Conservation (phyloP, 805 yeast species). For the Candida qinlingensis region DNA sequence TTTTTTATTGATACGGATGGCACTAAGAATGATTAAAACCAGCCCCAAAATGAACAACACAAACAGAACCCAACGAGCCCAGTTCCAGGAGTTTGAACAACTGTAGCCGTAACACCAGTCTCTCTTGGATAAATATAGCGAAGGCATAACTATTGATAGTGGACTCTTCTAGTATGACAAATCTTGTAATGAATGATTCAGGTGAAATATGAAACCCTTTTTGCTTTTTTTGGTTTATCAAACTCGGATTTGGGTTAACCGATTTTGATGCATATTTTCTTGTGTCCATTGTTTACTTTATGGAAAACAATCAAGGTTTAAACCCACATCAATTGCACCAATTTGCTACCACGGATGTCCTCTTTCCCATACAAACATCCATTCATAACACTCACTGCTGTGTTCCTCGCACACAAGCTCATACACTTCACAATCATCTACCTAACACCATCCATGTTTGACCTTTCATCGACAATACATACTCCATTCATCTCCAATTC, state of each 20-base stretch:
- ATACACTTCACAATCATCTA: background rate
- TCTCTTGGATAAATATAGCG: background rate
- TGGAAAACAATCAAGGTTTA: too few species aligned
- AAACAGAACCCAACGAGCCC: conserved; percentile 38
- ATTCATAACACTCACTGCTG: background rate
- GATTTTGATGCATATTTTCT: too few species aligned
- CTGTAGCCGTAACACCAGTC: conserved; percentile 18
- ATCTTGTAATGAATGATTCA: too few species aligned
- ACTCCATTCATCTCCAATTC: background rate
- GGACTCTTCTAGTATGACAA: background rate
- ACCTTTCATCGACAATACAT: conserved; percentile 4
- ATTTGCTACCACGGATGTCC: background rate
- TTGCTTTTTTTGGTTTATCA: too few species aligned
- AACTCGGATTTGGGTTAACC: too few species aligned
- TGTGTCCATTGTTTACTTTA: too few species aligned
- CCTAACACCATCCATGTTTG: conserved; percentile 4
- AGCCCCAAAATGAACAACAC: conserved; percentile 51
- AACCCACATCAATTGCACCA: too few species aligned
- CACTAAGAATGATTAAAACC: conserved; percentile 41
- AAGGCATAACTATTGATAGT: background rate
- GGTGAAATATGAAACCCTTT: too few species aligned
- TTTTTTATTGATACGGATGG: conserved; percentile 49
- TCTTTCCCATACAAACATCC: background rate
- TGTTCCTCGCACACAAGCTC: conserved; percentile 1
- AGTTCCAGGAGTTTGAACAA: conserved; percentile 16